Evolutionary conservation across 2,329 filamentous ascomycete species (phyloP).

Genomic region (Exophiala sideris): DNA sequence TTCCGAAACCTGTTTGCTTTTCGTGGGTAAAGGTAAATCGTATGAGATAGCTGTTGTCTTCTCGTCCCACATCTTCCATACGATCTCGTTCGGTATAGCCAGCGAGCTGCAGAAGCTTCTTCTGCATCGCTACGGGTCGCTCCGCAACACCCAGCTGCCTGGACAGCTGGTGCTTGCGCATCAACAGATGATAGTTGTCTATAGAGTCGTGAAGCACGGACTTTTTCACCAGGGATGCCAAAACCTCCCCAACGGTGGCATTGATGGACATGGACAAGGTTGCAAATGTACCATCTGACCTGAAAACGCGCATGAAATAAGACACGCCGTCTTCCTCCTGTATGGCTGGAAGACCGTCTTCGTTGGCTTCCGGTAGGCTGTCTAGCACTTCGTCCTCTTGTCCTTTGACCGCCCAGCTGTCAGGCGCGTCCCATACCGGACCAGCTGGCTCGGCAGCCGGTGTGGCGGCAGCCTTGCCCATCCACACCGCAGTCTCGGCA

Average conservation of each 20-base stretch:
- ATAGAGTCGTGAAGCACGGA: constrained; percentile 86
- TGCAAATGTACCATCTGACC: constrained; percentile 88
- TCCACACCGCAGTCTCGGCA: constrained; percentile 36
- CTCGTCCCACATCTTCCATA: constrained; percentile 88
- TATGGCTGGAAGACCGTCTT: constrained; percentile 62
- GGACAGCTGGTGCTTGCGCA: constrained; percentile 87
- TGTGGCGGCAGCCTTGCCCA: constrained; percentile 32
- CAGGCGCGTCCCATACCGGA: constrained; percentile 84
- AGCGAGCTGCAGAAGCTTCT: constrained; percentile 82
- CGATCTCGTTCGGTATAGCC: constrained; percentile 84
- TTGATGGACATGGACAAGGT: constrained; percentile 82
- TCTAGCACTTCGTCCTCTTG: constrained; percentile 40
- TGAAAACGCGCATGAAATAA: constrained; percentile 94
- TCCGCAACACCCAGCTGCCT: constrained; percentile 75
- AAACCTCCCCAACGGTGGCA: constrained; percentile 79
- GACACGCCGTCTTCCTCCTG: constrained; percentile 71
- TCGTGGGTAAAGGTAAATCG: constrained; percentile 92
- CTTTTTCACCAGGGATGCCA: constrained; percentile 89
- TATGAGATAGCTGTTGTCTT: constrained; percentile 96
- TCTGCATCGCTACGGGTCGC: constrained; percentile 85
- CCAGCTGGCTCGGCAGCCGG: constrained; percentile 38
- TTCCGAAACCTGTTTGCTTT: constrained; percentile 76
- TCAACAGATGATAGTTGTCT: constrained; percentile 91
- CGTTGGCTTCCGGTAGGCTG: constrained; percentile 49
- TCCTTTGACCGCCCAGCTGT: constrained; percentile 91